A percentile compares a stretch with the other conserved stretches of the same genome.
Evolutionary conservation across 164 flowering plant genomes (phyloP).

Genomic region (Tinospora cordifolia): DNA sequence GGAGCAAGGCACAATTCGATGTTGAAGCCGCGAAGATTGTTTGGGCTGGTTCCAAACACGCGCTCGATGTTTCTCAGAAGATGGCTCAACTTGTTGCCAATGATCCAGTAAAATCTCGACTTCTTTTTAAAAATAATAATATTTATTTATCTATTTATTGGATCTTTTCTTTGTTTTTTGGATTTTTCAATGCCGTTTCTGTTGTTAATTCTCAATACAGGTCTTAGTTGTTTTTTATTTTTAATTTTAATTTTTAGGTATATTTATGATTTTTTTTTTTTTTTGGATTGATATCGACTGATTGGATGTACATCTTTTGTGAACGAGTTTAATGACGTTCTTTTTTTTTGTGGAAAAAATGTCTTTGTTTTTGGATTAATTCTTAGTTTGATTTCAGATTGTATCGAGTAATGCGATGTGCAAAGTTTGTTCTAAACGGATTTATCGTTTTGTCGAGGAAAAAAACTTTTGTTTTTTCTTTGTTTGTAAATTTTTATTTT

Average conservation of each 20-base stretch:
- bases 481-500: no score
- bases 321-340: background rate
- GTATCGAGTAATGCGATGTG: no score
- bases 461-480: background rate
- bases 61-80: constrained; percentile 62
- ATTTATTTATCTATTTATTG: background rate
- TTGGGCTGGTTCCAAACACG: constrained; percentile 89
- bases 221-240: background rate
- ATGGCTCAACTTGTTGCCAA: constrained; percentile 77
- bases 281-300: background rate
- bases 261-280: background rate
- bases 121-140: no score
- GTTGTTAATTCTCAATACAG: background rate
- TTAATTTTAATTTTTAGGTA: no score
- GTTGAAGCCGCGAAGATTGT: constrained; percentile 88
- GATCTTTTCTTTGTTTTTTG: background rate
- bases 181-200: background rate
- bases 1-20: constrained; percentile 69
- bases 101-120: constrained; percentile 90
- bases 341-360: background rate
- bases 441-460: background rate
- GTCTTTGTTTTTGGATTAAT: background rate
- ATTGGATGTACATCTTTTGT: background rate
- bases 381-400: background rate
- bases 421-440: no score